Evolutionary conservation across 2,329 filamentous ascomycete genomes (phyloP), one percentile per base, ranked within the genome.

Genomic region (Penicillium digitatum): DNA sequence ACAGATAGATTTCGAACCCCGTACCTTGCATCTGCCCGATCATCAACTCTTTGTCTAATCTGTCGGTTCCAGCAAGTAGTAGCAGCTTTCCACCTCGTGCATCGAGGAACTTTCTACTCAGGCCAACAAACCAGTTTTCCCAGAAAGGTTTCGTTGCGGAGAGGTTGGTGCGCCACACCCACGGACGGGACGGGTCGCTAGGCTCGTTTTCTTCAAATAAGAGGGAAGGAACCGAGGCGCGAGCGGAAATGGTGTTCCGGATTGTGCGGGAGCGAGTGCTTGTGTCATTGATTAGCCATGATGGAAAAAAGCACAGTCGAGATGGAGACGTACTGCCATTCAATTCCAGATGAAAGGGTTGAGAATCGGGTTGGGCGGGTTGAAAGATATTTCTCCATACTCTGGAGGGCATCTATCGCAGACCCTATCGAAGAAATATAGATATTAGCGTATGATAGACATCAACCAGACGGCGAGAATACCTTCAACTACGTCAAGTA

Each of bases 21-120:
- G 64, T 76, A 88, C 90, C 92, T 79, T 96, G 92, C 92, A 96
- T 96, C 75, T 96, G 92, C 16, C 92, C 92, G 71, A 96, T 96
- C 72, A 90, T 96, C 67, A 96, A 76, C 68, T 95, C 92, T 62
- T 89, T 95, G 70, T 96, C 92, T 54, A 96, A 73, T 46, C 92
- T 81, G 75, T 96, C 93, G 11, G 92, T 96, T 18, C 92, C 92
- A 3, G 92, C 93, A 31, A 96, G 81, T 48, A 96, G 75, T 48
- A 96, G 76, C 57, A 95, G 73, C 72, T 96, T 96, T 9, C 91
- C 92, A 27, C 90, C 92, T 59, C 82, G 85, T 0, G 88, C 89
- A 49, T 80, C 81, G 40, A 96, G 79, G 69, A 97, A 99, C 74
- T 95, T 96, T 65, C 83, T 84, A 71, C 90, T 95, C 65, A 97